phyloP scores from a whole-genome alignment of 2,329 filamentous ascomycete genomes.

The Penicillium hesseltinei region DNA sequence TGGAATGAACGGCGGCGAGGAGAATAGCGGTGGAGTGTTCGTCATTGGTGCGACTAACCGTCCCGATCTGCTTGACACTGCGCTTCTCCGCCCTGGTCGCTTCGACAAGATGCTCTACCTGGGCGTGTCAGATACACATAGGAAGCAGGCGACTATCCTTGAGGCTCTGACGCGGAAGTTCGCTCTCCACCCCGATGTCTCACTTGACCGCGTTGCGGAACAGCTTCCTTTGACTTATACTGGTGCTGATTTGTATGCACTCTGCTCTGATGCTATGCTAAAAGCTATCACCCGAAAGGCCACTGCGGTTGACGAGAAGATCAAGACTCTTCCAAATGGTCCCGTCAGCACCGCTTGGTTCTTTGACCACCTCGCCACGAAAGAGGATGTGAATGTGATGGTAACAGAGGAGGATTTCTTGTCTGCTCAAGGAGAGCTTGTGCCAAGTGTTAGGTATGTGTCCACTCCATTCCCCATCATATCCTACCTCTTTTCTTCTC shows the following conservation, averaged over 20 bases:
- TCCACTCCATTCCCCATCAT: not conserved
- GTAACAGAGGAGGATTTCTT: slow-evolving; percentile 88
- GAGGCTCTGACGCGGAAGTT: slow-evolving; percentile 96
- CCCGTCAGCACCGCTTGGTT: slow-evolving; percentile 84
- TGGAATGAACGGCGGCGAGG: slow-evolving; percentile 92
- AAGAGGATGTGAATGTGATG: slow-evolving; percentile 79
- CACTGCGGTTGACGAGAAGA: slow-evolving; percentile 76
- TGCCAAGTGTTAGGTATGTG: slow-evolving; percentile 73
- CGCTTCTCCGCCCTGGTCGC: slow-evolving; percentile 79
- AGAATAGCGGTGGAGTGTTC: slow-evolving; percentile 77
- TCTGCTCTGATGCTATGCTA: slow-evolving; percentile 98
- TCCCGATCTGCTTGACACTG: slow-evolving; percentile 88
- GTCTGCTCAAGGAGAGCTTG: slow-evolving; percentile 75
- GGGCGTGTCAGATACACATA: slow-evolving; percentile 92
- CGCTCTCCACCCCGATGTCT: slow-evolving; percentile 74
- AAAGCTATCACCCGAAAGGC: slow-evolving; percentile 95
- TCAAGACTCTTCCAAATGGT: slow-evolving; percentile 59
- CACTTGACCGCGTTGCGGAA: slow-evolving; percentile 70
- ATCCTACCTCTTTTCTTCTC: not conserved
- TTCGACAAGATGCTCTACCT: slow-evolving; percentile 99
- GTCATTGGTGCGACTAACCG: slow-evolving; percentile 96
- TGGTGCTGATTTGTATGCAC: slow-evolving; percentile 92
- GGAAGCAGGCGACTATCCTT: slow-evolving; percentile 91
- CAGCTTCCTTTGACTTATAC: slow-evolving; percentile 92
- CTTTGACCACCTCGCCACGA: slow-evolving; percentile 86